Conservation (phyloP, 2,329 filamentous ascomycete species). For the Penicillium sp. region DNA sequence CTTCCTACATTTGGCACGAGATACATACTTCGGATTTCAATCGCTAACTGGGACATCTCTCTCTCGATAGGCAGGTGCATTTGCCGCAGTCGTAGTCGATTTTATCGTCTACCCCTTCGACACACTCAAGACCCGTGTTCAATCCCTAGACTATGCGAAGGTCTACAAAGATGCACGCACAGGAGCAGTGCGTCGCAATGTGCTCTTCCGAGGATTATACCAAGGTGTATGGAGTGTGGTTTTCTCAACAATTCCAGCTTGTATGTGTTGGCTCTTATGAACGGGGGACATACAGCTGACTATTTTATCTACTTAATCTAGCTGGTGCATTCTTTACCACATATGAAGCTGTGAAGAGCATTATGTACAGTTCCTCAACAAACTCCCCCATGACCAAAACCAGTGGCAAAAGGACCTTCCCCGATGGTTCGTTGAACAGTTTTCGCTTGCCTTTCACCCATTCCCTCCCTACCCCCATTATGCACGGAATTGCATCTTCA, state of each 20-base stretch:
- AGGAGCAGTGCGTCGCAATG: constrained; percentile 53
- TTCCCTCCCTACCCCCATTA: constrained; percentile 63
- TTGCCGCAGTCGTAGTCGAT: constrained; percentile 83
- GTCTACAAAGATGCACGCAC: constrained; percentile 61
- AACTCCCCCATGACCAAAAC: constrained; percentile 4
- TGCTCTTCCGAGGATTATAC: constrained; percentile 72
- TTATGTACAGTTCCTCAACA: constrained; percentile 54
- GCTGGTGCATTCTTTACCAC: constrained; percentile 87
- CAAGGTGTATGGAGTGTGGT: constrained; percentile 85
- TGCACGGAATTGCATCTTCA: constrained; percentile 72
- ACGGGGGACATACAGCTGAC: not conserved
- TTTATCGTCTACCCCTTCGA: constrained; percentile 83
- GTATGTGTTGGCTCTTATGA: constrained; percentile 41
- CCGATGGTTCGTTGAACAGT: not conserved
- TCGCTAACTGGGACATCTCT: not conserved
- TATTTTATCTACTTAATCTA: constrained; percentile 29
- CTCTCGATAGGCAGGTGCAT: constrained; percentile 68
- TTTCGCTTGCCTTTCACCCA: constrained; percentile 28
- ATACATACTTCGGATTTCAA: not conserved
- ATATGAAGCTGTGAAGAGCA: constrained; percentile 72
- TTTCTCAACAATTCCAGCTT: constrained; percentile 82
- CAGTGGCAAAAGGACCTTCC: not conserved
- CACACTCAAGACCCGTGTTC: constrained; percentile 82
- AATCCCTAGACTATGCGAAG: constrained; percentile 71
- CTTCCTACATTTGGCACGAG: too few relatives aligned